A percentile compares a stretch with the other conserved stretches of the same genome.
phyloP scores from a whole-genome alignment of 2,329 filamentous ascomycete genomes.

The Botrytis medusae region DNA sequence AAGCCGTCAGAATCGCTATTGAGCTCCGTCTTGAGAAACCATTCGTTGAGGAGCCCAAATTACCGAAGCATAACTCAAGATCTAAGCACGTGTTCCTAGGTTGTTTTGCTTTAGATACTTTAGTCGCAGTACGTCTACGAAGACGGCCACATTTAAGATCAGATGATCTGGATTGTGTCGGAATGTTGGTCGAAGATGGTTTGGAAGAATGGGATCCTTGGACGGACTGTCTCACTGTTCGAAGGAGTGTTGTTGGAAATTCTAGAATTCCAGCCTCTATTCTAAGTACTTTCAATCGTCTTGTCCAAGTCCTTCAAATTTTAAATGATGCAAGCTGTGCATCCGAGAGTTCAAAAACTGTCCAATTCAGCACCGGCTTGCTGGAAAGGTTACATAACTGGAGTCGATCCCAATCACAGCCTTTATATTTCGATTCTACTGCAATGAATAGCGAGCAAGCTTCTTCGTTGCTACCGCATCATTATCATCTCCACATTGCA shows the following conservation, averaged over 20 bases:
- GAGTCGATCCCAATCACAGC: slow-evolving; percentile 32
- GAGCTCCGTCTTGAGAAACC: slow-evolving; percentile 44
- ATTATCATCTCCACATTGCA: slow-evolving; percentile 37
- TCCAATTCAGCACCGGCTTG: slow-evolving; percentile 30
- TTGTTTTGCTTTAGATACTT: slow-evolving; percentile 62
- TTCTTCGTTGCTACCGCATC: slow-evolving; percentile 36
- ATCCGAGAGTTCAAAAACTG: slow-evolving; percentile 22
- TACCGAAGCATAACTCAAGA: slow-evolving; percentile 34
- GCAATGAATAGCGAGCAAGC: slow-evolving; percentile 27
- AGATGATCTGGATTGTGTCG: slow-evolving; percentile 48
- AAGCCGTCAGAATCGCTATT: slow-evolving; percentile 57
- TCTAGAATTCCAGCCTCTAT: slow-evolving; percentile 39
- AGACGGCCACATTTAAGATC: slow-evolving; percentile 50
- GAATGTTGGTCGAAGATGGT: slow-evolving; percentile 61
- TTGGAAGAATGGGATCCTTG: slow-evolving; percentile 75
- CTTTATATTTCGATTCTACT: slow-evolving; percentile 32
- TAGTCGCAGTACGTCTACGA: slow-evolving; percentile 54
- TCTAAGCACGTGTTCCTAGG: slow-evolving; percentile 51
- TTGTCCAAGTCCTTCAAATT: slow-evolving; percentile 39
- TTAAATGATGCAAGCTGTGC: slow-evolving; percentile 36
- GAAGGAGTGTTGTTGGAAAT: slow-evolving; percentile 31
- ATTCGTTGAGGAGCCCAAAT: slow-evolving; percentile 30
- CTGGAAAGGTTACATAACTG: slow-evolving; percentile 34
- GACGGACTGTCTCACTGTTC: slow-evolving; percentile 51
- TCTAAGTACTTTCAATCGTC: slow-evolving; percentile 39